phyloP scores from a whole-genome alignment of 2,329 filamentous ascomycete species.

The Aaosphaeria arxii region DNA sequence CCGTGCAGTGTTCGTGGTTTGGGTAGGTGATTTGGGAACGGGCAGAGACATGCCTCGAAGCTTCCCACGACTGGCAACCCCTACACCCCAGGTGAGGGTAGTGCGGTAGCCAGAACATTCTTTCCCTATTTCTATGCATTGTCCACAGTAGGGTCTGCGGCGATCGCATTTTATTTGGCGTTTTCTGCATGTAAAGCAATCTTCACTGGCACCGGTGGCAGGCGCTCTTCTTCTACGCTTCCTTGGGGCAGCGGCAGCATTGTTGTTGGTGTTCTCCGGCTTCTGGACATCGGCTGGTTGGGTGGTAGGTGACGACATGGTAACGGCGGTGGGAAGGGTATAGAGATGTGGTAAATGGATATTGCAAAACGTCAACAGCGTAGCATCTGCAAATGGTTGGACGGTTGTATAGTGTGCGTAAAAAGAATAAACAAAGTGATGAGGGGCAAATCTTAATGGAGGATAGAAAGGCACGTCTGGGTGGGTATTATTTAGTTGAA shows the following conservation, averaged over 20 bases:
- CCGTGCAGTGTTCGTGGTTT: slow-evolving; percentile 17
- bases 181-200: slow-evolving; percentile 92
- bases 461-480: slow-evolving; percentile 34
- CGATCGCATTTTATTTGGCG: slow-evolving; percentile 84
- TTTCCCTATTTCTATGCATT: slow-evolving; percentile 86
- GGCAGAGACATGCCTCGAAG: slow-evolving; percentile 81
- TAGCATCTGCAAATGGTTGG: slow-evolving; percentile 31
- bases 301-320: slow-evolving; percentile 30
- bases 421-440: slow-evolving; percentile 32
- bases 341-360: slow-evolving; percentile 9
- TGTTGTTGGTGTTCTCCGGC: slow-evolving; percentile 24
- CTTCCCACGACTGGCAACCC: slow-evolving; percentile 93
- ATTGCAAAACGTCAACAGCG: slow-evolving; percentile 21
- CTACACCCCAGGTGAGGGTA: slow-evolving; percentile 92
- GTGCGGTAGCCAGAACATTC: slow-evolving; percentile 97
- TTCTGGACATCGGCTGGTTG: slow-evolving; percentile 33
- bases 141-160: slow-evolving; percentile 88
- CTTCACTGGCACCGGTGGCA: slow-evolving; percentile 83
- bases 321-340: slow-evolving; percentile 21
- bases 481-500: slow-evolving; percentile 40
- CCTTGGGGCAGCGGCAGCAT: slow-evolving; percentile 34
- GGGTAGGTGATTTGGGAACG: slow-evolving; percentile 46
- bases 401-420: slow-evolving; percentile 30
- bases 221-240: slow-evolving; percentile 85
- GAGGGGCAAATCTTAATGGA: slow-evolving; percentile 37